Evolutionary conservation across 345 rosid species (phyloP).

Genomic region (Ceriops zippeliana): DNA sequence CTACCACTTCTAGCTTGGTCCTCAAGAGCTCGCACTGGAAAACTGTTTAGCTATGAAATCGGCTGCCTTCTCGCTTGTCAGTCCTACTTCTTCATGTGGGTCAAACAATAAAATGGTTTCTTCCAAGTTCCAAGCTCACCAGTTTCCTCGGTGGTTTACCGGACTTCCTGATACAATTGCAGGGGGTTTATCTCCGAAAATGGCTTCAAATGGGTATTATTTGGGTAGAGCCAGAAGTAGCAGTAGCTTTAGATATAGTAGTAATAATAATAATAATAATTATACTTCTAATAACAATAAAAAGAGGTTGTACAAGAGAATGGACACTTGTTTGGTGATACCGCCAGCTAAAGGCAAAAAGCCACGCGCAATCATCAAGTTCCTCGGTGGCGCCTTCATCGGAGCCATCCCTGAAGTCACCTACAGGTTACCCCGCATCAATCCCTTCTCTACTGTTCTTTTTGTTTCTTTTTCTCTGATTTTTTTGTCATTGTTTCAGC

Average conservation of each 20-base stretch:
- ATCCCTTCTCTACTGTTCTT: neutral
- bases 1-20: neutral
- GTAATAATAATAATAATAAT: neutral
- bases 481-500: constrained; percentile 24
- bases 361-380: constrained; percentile 72
- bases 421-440: constrained; percentile 46
- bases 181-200: constrained; percentile 3
- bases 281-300: neutral
- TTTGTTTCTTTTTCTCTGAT: neutral
- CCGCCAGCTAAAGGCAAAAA: constrained; percentile 51
- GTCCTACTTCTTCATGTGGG: neutral
- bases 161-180: neutral
- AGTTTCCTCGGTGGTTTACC: neutral
- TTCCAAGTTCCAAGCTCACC: constrained; percentile 4
- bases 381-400: constrained; percentile 85
- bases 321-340: constrained; percentile 60
- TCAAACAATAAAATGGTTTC: neutral
- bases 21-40: neutral
- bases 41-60: constrained; percentile 15
- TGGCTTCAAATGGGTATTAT: constrained; percentile 38
- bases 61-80: constrained; percentile 4
- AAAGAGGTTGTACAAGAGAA: constrained; percentile 41
- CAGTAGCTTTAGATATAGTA: constrained; percentile 9
- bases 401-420: constrained; percentile 93
- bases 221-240: constrained; percentile 10